Evolutionary conservation across 805 yeast genomes (phyloP).

Genomic region (Priceomyces medius): DNA sequence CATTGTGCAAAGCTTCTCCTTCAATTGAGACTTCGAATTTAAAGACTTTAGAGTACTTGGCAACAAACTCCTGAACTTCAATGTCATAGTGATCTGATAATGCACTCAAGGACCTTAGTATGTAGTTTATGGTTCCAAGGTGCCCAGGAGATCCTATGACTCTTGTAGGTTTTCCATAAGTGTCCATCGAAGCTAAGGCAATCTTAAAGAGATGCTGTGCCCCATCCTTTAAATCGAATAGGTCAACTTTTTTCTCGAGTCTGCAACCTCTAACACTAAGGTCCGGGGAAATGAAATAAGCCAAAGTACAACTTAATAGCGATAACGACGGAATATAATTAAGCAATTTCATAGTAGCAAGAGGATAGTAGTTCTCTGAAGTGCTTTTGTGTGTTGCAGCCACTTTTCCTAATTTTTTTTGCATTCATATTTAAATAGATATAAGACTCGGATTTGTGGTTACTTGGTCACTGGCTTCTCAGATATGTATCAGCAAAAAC

Average conservation of each 20-base stretch:
- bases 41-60: constrained; percentile 67
- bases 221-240: neutral
- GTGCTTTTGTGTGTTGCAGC: neutral
- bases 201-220: constrained; percentile 22
- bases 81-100: constrained; percentile 59
- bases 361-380: neutral
- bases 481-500: too few relatives aligned
- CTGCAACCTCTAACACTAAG: constrained; percentile 1
- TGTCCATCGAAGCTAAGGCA: constrained; percentile 55
- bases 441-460: neutral
- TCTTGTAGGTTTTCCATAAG: constrained; percentile 83
- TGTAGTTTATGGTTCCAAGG: constrained; percentile 73
- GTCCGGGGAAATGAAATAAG: neutral
- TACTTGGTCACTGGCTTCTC: neutral
- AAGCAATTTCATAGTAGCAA: neutral
- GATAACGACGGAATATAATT: neutral
- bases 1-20: constrained; percentile 30
- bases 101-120: constrained; percentile 54
- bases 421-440: neutral
- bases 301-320: neutral
- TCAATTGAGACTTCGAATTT: constrained; percentile 71
- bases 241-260: constrained; percentile 1
- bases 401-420: neutral
- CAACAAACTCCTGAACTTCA: constrained; percentile 65
- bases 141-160: constrained; percentile 92